Evolutionary conservation across 805 yeast genomes (phyloP).

Genomic region (Debaryomyces prosopidis): DNA sequence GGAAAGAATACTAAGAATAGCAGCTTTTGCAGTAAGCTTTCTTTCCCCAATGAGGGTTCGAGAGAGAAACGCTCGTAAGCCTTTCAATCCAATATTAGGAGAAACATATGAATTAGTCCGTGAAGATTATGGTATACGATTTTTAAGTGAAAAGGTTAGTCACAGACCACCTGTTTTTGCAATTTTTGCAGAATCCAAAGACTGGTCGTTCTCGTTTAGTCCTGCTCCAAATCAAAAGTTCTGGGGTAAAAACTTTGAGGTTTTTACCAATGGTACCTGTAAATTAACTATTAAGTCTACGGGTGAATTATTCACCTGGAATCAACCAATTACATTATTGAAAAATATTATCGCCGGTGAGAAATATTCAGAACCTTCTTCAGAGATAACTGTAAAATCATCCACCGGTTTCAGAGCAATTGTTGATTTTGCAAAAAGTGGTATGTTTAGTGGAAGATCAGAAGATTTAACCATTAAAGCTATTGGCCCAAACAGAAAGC

Average conservation of each 20-base stretch:
- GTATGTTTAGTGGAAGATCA: slow-evolving; percentile 80
- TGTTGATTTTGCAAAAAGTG: slow-evolving; percentile 75
- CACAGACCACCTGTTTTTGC: slow-evolving; percentile 91
- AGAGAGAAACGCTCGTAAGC: slow-evolving; percentile 78
- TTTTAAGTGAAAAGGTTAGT: slow-evolving; percentile 79
- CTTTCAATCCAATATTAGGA: slow-evolving; percentile 92
- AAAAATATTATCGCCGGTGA: slow-evolving; percentile 94
- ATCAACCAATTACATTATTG: slow-evolving; percentile 77
- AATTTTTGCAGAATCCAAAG: slow-evolving; percentile 64
- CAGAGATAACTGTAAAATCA: slow-evolving; percentile 63
- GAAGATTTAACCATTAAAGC: slow-evolving; percentile 60
- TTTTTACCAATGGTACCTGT: slow-evolving; percentile 71
- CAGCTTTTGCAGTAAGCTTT: slow-evolving; percentile 79
- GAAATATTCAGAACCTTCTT: slow-evolving; percentile 84
- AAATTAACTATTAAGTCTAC: slow-evolving; percentile 55
- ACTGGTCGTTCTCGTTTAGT: slow-evolving; percentile 70
- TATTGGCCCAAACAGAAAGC: slow-evolving; percentile 33
- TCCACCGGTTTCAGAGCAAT: slow-evolving; percentile 69
- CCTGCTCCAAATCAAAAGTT: slow-evolving; percentile 81
- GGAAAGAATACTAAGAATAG: slow-evolving; percentile 64
- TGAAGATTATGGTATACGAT: slow-evolving; percentile 74
- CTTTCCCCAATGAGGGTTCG: slow-evolving; percentile 72
- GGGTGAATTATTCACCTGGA: slow-evolving; percentile 79
- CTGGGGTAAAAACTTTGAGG: slow-evolving; percentile 93
- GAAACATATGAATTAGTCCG: slow-evolving; percentile 90